Percentiles rank a stretch among this genome's conserved stretches.
phyloP scores from a whole-genome alignment of 2,329 filamentous ascomycete genomes.

The Aspergillus neotritici region DNA sequence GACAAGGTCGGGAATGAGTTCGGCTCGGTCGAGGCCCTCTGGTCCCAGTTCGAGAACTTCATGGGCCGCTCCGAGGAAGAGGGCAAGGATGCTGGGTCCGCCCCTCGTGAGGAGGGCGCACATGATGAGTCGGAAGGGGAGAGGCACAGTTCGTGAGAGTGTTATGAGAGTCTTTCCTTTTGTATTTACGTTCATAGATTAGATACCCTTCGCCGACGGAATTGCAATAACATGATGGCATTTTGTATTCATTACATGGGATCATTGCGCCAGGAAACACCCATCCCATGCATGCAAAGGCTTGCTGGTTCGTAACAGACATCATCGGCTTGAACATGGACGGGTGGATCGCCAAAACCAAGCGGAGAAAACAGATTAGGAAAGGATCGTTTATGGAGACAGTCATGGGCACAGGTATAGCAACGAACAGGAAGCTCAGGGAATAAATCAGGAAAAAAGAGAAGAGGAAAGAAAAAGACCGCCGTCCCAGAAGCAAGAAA shows the following conservation, averaged over 20 bases:
- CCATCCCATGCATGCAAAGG: slow-evolving; percentile 35
- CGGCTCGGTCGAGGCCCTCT: slow-evolving; percentile 90
- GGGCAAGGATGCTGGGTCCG: slow-evolving; percentile 26
- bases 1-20: slow-evolving; percentile 90
- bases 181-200: slow-evolving; percentile 3
- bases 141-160: slow-evolving; percentile 1
- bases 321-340: slow-evolving; percentile 17
- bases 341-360: slow-evolving; percentile 5
- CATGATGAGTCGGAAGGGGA: slow-evolving; percentile 12
- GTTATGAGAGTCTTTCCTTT: background rate
- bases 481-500: slow-evolving; percentile 1
- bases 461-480: slow-evolving; percentile 7
- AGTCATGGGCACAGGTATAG: slow-evolving; percentile 15
- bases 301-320: slow-evolving; percentile 28
- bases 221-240: background rate
- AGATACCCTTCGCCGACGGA: background rate
- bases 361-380: background rate
- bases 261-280: slow-evolving; percentile 32
- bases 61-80: slow-evolving; percentile 66
- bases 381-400: slow-evolving; percentile 8
- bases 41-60: slow-evolving; percentile 94
- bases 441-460: slow-evolving; percentile 9
- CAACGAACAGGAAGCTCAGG: background rate
- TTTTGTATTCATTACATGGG: slow-evolving; percentile 16
- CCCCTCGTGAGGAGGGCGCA: slow-evolving; percentile 18